These are phyloP conservation scores for Penicillium thymicola DNA, from an alignment of 2,329 filamentous ascomycete species.

Conservation along the genomic window DNA sequence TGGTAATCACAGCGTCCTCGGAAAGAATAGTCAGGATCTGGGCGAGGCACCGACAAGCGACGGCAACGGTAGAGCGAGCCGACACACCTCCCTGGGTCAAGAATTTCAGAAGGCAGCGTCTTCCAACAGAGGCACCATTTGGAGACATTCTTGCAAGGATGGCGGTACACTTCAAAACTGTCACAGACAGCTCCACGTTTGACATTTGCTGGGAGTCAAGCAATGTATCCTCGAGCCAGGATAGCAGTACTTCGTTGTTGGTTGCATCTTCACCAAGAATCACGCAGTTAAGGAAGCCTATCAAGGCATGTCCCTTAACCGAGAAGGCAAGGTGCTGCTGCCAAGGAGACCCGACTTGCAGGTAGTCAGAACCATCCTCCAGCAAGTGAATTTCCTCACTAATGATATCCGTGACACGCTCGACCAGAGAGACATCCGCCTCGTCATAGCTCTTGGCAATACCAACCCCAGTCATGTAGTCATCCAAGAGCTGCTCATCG, in stretches of 20 bases:
- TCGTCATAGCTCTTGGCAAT: slow-evolving; percentile 42
- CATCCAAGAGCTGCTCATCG: slow-evolving; percentile 66
- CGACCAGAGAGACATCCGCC: slow-evolving; percentile 45
- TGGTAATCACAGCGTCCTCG: slow-evolving; percentile 90
- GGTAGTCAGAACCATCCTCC: slow-evolving; percentile 85
- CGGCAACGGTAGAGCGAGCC: slow-evolving; percentile 63
- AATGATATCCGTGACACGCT: slow-evolving; percentile 67
- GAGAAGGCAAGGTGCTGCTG: slow-evolving; percentile 84
- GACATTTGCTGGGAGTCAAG: slow-evolving; percentile 78
- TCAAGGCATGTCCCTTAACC: slow-evolving; percentile 77
- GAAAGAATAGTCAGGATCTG: slow-evolving; percentile 78
- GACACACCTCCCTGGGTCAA: slow-evolving; percentile 76
- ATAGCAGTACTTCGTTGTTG: slow-evolving; percentile 72
- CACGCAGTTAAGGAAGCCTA: slow-evolving; percentile 81
- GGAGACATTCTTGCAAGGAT: slow-evolving; percentile 74
- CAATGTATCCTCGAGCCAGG: slow-evolving; percentile 81
- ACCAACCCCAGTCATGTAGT: slow-evolving; percentile 61
- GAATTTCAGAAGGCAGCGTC: slow-evolving; percentile 76
- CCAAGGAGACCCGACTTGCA: slow-evolving; percentile 77
- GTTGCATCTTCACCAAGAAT: slow-evolving; percentile 77
- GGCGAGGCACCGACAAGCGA: slow-evolving; percentile 82
- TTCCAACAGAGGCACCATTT: slow-evolving; percentile 69
- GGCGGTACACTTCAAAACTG: slow-evolving; percentile 76
- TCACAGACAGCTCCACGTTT: slow-evolving; percentile 70
- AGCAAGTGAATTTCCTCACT: slow-evolving; percentile 80